Conservation (phyloP, 2,329 filamentous ascomycete genomes). For the Fusarium continuum region DNA sequence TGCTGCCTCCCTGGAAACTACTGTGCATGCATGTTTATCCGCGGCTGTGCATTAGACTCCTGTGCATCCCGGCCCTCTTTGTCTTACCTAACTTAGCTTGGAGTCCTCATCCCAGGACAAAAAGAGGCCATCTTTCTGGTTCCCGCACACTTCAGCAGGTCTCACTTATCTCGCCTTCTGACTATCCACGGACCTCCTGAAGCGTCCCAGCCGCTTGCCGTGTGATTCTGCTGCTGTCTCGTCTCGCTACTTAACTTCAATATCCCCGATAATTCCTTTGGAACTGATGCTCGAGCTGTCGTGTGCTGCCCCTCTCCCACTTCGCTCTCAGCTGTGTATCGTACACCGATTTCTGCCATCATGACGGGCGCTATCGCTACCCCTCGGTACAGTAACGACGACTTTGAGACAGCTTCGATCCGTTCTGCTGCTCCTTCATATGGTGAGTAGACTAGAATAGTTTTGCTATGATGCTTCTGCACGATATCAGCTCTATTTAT, state of each 20-base stretch:
- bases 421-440: conserved; percentile 75
- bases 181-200: conserved; percentile 20
- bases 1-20: conserved; percentile 34
- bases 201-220: conserved; percentile 25
- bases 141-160: conserved; percentile 21
- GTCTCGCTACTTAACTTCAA: conserved; percentile 23
- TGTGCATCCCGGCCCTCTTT: conserved; percentile 40
- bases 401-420: conserved; percentile 74
- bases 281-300: conserved; percentile 40
- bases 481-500: conserved; percentile 9
- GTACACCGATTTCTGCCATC: conserved; percentile 29
- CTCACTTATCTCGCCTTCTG: conserved; percentile 34
- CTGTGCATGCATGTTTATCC: conserved; percentile 44
- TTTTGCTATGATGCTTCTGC: conserved; percentile 1
- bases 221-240: conserved; percentile 26
- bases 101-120: conserved; percentile 20
- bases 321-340: conserved; percentile 27
- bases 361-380: conserved; percentile 47
- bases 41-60: conserved; percentile 40
- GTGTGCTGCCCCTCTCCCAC: conserved; percentile 32
- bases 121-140: conserved; percentile 36
- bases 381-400: conserved; percentile 56
- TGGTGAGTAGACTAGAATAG: conserved; percentile 54
- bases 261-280: conserved; percentile 20
- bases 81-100: conserved; percentile 40